Evolutionary conservation across 768 basidiomycete genomes (phyloP).

Genomic region (Omphalotus guepiniiformis): DNA sequence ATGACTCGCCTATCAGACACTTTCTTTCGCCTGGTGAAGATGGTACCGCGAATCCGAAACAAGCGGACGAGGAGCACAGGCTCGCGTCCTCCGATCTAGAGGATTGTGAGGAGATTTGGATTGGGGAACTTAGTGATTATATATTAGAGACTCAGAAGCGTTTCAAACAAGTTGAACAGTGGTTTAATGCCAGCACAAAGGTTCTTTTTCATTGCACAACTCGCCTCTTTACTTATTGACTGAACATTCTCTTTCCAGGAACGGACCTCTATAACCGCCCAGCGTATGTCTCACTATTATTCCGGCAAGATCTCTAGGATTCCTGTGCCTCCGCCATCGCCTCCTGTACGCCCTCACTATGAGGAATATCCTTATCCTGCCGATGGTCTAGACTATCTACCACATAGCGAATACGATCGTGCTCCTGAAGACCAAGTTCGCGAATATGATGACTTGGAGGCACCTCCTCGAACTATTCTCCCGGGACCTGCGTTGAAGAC

Average conservation of each 20-base stretch:
- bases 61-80: slow-evolving; percentile 38
- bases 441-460: slow-evolving; percentile 1
- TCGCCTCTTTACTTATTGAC: too few species aligned
- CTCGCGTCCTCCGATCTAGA: slow-evolving; percentile 74
- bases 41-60: slow-evolving; percentile 17
- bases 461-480: slow-evolving; percentile 1
- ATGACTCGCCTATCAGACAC: slow-evolving; percentile 11
- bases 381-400: slow-evolving; percentile 1
- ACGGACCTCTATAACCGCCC: slow-evolving; percentile 61
- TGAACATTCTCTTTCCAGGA: slow-evolving; percentile 41
- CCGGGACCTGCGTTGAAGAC: slow-evolving; percentile 27
- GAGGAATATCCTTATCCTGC: slow-evolving; percentile 3
- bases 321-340: slow-evolving; percentile 30
- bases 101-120: slow-evolving; percentile 77
- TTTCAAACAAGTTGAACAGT: slow-evolving; percentile 66
- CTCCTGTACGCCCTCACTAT: slow-evolving; percentile 17
- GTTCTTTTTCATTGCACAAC: slow-evolving; percentile 33
- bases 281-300: slow-evolving; percentile 56
- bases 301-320: slow-evolving; percentile 44
- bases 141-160: slow-evolving; percentile 69
- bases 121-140: slow-evolving; percentile 63
- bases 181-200: slow-evolving; percentile 64
- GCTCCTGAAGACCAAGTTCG: not conserved
- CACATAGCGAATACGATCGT: not conserved
- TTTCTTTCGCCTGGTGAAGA: slow-evolving; percentile 19